phyloP scores from a whole-genome alignment of 2,329 filamentous ascomycete genomes.

The Colletotrichum sp. region DNA sequence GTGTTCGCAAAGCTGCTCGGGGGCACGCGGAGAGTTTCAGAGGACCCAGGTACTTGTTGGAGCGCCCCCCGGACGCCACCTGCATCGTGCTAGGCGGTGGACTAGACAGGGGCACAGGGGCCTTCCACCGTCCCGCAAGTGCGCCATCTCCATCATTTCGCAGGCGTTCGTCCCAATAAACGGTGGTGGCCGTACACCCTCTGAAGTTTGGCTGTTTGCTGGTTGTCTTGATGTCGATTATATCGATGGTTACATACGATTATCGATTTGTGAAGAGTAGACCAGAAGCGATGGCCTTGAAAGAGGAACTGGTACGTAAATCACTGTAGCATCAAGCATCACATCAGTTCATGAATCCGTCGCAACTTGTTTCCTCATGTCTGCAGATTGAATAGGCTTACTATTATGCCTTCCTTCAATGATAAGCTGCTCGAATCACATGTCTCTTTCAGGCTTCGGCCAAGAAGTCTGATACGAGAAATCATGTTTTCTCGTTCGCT shows the following conservation, averaged over 20 bases:
- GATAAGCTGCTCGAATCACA: background rate
- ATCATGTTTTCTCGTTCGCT: background rate
- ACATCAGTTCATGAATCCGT: background rate
- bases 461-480: background rate
- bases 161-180: conserved; percentile 13
- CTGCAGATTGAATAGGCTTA: background rate
- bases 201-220: background rate
- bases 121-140: background rate
- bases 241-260: background rate
- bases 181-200: background rate
- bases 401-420: background rate
- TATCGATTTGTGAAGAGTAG: background rate
- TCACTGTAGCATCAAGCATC: background rate
- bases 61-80: conserved; percentile 3
- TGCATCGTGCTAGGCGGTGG: background rate
- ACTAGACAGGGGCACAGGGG: background rate
- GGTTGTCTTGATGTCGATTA: background rate
- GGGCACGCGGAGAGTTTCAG: background rate
- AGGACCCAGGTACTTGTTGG: background rate
- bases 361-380: background rate
- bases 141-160: conserved; percentile 6
- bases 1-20: background rate
- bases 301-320: background rate
- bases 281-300: background rate
- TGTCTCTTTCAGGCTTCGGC: background rate